These are phyloP conservation scores for Aspergillus saccharolyticus DNA, from an alignment of 495 filamentous ascomycete species.

Conservation along the genomic window DNA sequence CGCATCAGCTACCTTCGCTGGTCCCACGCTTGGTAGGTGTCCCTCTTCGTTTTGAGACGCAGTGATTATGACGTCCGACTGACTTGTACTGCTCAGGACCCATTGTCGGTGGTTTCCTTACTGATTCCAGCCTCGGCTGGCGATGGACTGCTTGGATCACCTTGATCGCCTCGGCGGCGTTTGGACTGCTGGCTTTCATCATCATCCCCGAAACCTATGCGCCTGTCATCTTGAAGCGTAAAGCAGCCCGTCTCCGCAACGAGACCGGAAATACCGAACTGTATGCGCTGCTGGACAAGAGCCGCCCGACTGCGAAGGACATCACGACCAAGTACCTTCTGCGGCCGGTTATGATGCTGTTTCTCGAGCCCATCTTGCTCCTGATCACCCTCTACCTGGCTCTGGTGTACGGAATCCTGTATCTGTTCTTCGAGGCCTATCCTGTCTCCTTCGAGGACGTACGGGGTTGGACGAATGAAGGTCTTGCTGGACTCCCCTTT, in stretches of 20 bases:
- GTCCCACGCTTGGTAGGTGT: slow-evolving; percentile 45
- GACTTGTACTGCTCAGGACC: slow-evolving; percentile 14
- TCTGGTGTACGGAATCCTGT: slow-evolving; percentile 58
- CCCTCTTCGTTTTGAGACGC: background rate
- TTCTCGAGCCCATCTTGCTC: slow-evolving; percentile 56
- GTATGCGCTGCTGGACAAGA: slow-evolving; percentile 55
- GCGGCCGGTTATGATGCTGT: slow-evolving; percentile 57
- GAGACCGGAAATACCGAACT: slow-evolving; percentile 60
- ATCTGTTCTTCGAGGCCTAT: slow-evolving; percentile 59
- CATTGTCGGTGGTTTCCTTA: slow-evolving; percentile 51
- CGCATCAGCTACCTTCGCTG: slow-evolving; percentile 49
- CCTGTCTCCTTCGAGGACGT: slow-evolving; percentile 52
- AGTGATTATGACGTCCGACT: slow-evolving; percentile 1
- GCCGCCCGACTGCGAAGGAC: slow-evolving; percentile 39
- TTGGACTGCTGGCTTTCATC: slow-evolving; percentile 45
- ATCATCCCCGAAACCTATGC: slow-evolving; percentile 58
- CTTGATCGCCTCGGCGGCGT: slow-evolving; percentile 48
- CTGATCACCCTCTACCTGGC: slow-evolving; percentile 47
- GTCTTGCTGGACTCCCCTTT: slow-evolving; percentile 54
- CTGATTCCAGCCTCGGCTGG: slow-evolving; percentile 53
- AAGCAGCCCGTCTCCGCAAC: slow-evolving; percentile 51
- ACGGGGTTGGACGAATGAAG: slow-evolving; percentile 46
- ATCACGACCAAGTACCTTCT: slow-evolving; percentile 49
- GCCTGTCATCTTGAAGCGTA: slow-evolving; percentile 50
- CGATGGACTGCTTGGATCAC: slow-evolving; percentile 63